These are phyloP conservation scores for Penicillium odoratum DNA, from an alignment of 495 filamentous ascomycete genomes.

Conservation along the genomic window DNA sequence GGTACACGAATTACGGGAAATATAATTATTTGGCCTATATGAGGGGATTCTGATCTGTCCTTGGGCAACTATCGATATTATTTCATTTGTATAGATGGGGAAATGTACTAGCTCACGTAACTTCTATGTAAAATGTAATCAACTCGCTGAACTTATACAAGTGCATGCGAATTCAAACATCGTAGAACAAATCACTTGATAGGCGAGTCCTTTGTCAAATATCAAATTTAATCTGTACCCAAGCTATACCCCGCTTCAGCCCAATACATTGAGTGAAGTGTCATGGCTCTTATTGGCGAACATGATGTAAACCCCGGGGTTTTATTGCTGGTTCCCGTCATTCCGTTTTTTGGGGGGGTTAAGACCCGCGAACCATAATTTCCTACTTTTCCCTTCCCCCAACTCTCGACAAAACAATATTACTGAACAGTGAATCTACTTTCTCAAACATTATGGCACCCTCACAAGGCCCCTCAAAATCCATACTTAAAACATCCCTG, in stretches of 20 bases:
- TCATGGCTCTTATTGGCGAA: conserved; percentile 21
- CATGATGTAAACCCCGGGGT: conserved; percentile 10
- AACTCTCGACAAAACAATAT: not conserved
- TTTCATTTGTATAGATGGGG: not conserved
- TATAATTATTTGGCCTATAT: not conserved
- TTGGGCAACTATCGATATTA: not conserved
- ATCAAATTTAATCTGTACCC: conserved; percentile 1
- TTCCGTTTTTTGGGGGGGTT: conserved; percentile 7
- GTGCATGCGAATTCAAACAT: too few species aligned
- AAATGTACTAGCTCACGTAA: not conserved
- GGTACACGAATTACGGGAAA: conserved; percentile 9
- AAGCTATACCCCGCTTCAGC: conserved; percentile 12
- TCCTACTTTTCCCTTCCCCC: not conserved
- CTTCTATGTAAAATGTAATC: not conserved
- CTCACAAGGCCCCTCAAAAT: conserved; percentile 37
- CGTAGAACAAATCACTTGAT: too few species aligned
- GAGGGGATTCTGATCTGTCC: not conserved
- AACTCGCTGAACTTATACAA: too few species aligned
- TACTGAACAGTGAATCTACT: not conserved
- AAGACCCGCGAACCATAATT: conserved; percentile 5
- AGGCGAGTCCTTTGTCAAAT: not conserved
- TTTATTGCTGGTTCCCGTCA: conserved; percentile 9
- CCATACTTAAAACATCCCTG: conserved; percentile 58
- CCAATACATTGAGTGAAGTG: conserved; percentile 12
- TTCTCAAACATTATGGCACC: not conserved